Evolutionary conservation across 2,329 filamentous ascomycete species (phyloP), one percentile per base, ranked within the genome.

Genomic region (Aspergillus brasiliensis): DNA sequence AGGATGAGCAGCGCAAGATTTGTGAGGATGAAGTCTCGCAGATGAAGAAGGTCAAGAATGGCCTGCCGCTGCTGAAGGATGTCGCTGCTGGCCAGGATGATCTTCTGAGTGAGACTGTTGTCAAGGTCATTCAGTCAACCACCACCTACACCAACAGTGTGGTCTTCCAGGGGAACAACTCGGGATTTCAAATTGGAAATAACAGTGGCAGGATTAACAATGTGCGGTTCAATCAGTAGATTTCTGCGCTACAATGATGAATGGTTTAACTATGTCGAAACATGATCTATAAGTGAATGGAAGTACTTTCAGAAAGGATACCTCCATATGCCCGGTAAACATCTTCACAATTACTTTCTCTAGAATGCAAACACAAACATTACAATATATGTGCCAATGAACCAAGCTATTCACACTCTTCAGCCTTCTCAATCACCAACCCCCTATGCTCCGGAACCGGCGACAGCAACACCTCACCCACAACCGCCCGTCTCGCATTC

Each of bases 81-180:
- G 31, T 25, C 3, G 23, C 42, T 28, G 28, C 57, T 25, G 31
- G 42, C 10, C 51, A 54, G 27, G 57, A 58, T 17, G 40, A 31
- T 5, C 23, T 58, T 21, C 21, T 49, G 8, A 48, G 21, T 28
- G 57, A 58, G 2, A 58, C 51, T 3, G 57, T 58, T 3, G 51
- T 47, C 5, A 58, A 58, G 38, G 57, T 27, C 19, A 49, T 37
- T 19, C 42, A 53, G 28, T 19, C 19, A 13, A 58, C 57, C 5
- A 54, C 21, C 3, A 54, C 51, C 21, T 58, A 58, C 11, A 58
- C 27, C 3, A 54, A 58, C 10, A 42, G 49, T 23, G 57, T 58
- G n/a, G 31, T 58, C 2, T 58, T 54, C 51, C 23, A 28, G 15
- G 57, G 57, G 17, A 8, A 19, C 8, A 58, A 58, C 51, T 54